These are phyloP conservation scores for Aegilops bicornis DNA, from an alignment of 176 grass and related monocot genomes.

Conservation along the genomic window DNA sequence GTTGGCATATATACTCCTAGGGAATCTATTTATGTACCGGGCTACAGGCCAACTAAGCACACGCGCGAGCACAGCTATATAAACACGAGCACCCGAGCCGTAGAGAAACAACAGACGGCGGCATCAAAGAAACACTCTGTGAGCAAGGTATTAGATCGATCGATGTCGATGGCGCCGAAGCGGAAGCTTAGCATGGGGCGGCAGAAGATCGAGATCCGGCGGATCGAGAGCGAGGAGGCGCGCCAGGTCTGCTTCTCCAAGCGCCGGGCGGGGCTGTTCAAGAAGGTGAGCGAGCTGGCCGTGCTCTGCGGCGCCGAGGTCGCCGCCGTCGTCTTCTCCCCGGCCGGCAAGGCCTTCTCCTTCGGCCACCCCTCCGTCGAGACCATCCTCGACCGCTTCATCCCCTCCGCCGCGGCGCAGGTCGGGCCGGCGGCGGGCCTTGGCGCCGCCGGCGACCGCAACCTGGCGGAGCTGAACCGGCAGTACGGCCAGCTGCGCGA, in stretches of 20 bases:
- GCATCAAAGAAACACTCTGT: no score
- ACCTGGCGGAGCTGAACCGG: constrained; percentile 21
- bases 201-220: constrained; percentile 42
- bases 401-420: not conserved
- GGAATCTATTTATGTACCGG: not conserved
- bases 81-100: not conserved
- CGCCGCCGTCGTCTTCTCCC: constrained; percentile 47
- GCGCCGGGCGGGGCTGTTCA: constrained; percentile 38
- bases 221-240: constrained; percentile 30
- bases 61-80: not conserved
- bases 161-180: not conserved
- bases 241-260: constrained; percentile 51
- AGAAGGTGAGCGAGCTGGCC: constrained; percentile 46
- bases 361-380: constrained; percentile 53
- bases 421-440: not conserved
- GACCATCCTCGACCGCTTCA: constrained; percentile 33
- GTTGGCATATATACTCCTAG: not conserved
- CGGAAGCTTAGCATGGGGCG: constrained; percentile 27
- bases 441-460: not conserved
- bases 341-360: constrained; percentile 52
- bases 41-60: not conserved
- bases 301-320: constrained; percentile 43
- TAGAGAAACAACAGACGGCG: no score
- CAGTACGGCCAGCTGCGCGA: constrained; percentile 24
- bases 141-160: no score